A percentile compares a stretch with the other conserved stretches of the same genome.
These are phyloP conservation scores for Stemphylium beticola DNA, from an alignment of 2,329 filamentous ascomycete genomes.

Conservation along the genomic window DNA sequence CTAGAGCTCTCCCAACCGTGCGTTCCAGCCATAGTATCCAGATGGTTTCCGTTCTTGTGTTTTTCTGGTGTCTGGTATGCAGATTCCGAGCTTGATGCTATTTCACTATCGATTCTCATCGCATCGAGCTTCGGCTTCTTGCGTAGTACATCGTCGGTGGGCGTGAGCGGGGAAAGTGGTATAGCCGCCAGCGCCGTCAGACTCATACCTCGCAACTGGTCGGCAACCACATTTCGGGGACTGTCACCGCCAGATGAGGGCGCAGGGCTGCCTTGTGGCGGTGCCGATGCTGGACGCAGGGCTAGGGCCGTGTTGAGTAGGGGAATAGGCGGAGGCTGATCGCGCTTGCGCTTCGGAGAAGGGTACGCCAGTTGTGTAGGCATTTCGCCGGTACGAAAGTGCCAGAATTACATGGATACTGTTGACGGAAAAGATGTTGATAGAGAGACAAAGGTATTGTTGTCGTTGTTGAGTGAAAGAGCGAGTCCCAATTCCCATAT, in stretches of 20 bases:
- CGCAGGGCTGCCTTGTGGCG: slow-evolving; percentile 32
- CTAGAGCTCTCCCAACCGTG: slow-evolving; percentile 5
- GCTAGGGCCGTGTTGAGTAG: slow-evolving; percentile 44
- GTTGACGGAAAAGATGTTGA: slow-evolving; percentile 9
- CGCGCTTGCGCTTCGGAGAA: slow-evolving; percentile 50
- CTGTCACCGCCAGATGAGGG: slow-evolving; percentile 37
- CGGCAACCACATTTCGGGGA: slow-evolving; percentile 45
- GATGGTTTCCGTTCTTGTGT: not conserved
- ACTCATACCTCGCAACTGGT: slow-evolving; percentile 44
- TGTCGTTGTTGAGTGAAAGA: slow-evolving; percentile 10
- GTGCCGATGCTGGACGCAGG: slow-evolving; percentile 34
- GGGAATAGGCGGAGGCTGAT: slow-evolving; percentile 37
- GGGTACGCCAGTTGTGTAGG: slow-evolving; percentile 43
- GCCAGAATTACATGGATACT: slow-evolving; percentile 38
- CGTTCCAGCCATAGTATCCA: slow-evolving; percentile 13
- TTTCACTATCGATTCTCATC: slow-evolving; percentile 26
- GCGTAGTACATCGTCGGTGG: slow-evolving; percentile 40
- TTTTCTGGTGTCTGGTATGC: slow-evolving; percentile 3
- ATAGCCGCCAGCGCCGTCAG: slow-evolving; percentile 35
- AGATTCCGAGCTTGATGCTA: slow-evolving; percentile 20
- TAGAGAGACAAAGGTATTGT: not conserved
- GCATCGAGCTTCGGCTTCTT: slow-evolving; percentile 47
- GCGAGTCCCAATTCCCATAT: slow-evolving; percentile 15
- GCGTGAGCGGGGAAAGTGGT: slow-evolving; percentile 44
- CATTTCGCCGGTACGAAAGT: slow-evolving; percentile 34